phyloP scores from a whole-genome alignment of 2,329 filamentous ascomycete species.

The Penicillium sp. region DNA sequence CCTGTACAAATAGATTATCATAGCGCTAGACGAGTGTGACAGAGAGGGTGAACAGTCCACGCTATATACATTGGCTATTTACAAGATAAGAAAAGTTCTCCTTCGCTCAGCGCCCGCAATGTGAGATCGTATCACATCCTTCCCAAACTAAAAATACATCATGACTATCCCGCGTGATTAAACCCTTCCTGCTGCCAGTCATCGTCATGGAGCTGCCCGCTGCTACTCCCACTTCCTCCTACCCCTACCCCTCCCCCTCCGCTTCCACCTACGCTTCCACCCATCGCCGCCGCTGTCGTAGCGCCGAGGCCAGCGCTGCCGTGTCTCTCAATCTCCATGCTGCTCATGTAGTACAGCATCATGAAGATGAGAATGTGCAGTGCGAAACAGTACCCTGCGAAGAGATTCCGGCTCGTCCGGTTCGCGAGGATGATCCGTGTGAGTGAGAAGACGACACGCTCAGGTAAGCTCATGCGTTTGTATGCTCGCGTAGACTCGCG shows the following conservation, averaged over 20 bases:
- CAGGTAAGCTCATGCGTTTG: conserved; percentile 89
- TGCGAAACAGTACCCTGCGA: conserved; percentile 87
- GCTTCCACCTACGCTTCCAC: conserved; percentile 14
- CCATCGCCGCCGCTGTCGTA: conserved; percentile 45
- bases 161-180: conserved; percentile 31
- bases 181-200: conserved; percentile 71
- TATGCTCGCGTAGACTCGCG: conserved; percentile 89
- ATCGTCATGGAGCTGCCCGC: conserved; percentile 49
- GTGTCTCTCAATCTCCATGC: conserved; percentile 67
- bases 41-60: neutral
- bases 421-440: conserved; percentile 91
- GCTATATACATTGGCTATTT: conserved; percentile 7
- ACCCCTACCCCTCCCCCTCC: conserved; percentile 26
- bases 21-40: neutral
- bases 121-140: neutral
- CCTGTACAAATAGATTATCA: neutral
- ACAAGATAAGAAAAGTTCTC: neutral
- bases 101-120: neutral
- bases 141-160: conserved; percentile 12
- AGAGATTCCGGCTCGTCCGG: conserved; percentile 87
- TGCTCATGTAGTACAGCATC: conserved; percentile 83
- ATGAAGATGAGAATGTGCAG: conserved; percentile 87
- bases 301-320: conserved; percentile 57
- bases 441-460: conserved; percentile 86
- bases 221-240: conserved; percentile 30